A percentile compares a stretch with the other conserved stretches of the same genome.
phyloP scores from a whole-genome alignment of 1,139 yeast genomes.

The Scheffersomyces cryptocercus region DNA sequence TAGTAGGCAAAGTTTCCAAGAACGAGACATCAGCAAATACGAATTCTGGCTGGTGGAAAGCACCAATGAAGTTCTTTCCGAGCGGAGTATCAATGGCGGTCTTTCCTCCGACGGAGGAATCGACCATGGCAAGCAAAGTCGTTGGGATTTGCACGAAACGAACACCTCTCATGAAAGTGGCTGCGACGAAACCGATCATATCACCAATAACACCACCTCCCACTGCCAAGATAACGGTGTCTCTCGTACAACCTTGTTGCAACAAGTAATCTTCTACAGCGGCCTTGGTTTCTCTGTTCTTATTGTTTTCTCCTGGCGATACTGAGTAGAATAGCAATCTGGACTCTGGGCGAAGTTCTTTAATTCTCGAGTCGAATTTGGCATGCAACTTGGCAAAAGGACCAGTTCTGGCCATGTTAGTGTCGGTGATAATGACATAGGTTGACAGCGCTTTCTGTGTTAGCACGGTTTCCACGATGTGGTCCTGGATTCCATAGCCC shows the following conservation, averaged over 20 bases:
- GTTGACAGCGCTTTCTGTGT: conserved; percentile 75
- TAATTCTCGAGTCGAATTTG: conserved; percentile 34
- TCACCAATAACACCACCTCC: conserved; percentile 99
- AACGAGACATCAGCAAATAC: conserved; percentile 88
- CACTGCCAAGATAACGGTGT: conserved; percentile 89
- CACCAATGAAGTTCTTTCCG: conserved; percentile 95
- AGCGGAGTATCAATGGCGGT: conserved; percentile 98
- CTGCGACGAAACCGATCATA: conserved; percentile 98
- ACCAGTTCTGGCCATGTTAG: conserved; percentile 70
- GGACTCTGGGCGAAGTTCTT: conserved; percentile 41
- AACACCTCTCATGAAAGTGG: conserved; percentile 98
- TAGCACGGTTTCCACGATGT: conserved; percentile 72
- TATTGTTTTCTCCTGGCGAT: conserved; percentile 92
- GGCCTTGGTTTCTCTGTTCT: conserved; percentile 87
- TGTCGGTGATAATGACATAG: conserved; percentile 86
- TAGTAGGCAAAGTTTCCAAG: conserved; percentile 82
- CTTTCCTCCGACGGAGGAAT: conserved; percentile 97
- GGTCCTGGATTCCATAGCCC: conserved; percentile 79
- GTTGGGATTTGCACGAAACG: conserved; percentile 94
- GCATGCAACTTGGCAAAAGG: conserved; percentile 49
- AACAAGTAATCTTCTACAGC: conserved; percentile 89
- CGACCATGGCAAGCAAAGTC: conserved; percentile 93
- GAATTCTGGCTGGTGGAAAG: conserved; percentile 94
- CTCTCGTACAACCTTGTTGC: conserved; percentile 90
- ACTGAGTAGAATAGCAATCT: conserved; percentile 74